Base-by-base conservation (phyloP, 129 eudicot species). In the Helianthus annuus region DNA sequence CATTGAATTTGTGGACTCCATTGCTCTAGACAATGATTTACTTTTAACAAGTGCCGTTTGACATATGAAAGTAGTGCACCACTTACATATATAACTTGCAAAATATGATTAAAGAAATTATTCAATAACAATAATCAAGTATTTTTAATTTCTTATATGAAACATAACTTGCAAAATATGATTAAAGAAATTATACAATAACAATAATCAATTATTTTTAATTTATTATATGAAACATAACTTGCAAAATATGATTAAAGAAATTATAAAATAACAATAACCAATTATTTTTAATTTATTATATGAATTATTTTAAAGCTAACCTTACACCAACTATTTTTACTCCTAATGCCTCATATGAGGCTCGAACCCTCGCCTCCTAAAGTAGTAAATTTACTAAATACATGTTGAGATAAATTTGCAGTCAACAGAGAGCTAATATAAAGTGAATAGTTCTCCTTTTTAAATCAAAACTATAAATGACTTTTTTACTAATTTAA, bases 1-100 rank as follows among this genome's bases (percentile, higher is more conserved):
- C 72, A 11, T 27, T 27, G 13, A 68, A 51, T 2, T n/a, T 15
- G 73, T 68, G 73, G 73, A 68, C 62, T 68, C 48, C 62, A 49
- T 32, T 29, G 6, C 52, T 5, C 22, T 10, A 36, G 66, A 22
- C 75, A 42, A 57, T 3, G 39, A 22, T 22, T 71, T 42, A 57
- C 55, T 15, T 71, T 71, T 22, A 40, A 42, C 14, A 71, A 71
- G 67, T 44, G 67, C 67, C 29, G 4, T 24, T 56, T 59, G 68
- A 57, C 58, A 45, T 58, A 24, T 13, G 59, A 54, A 57, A 12
- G n/a, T 27, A 71, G 58, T 71, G 56, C 34, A 42, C 68, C 68
- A 59, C 68, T 45, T 46, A 16, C 15, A 36, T 46, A 16, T 10
- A 36, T 10, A 7, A 32, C 8, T 69, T 34, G 16, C 38, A 53